Evolutionary conservation across 1,139 yeast species (phyloP).

Genomic region (Taphrina deformans): DNA sequence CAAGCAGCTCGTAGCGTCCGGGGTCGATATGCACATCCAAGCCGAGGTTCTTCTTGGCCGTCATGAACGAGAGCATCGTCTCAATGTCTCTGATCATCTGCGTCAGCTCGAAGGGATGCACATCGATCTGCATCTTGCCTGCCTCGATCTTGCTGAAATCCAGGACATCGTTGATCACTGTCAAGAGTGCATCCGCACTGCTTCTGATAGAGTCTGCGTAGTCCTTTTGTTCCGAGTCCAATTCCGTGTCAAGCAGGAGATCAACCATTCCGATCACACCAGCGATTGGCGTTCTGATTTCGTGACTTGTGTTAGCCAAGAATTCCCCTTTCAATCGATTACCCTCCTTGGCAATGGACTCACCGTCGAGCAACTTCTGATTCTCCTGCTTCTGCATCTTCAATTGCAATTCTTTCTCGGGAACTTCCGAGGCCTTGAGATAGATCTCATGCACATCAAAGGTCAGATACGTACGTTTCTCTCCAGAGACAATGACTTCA

Average conservation of each 20-base stretch:
- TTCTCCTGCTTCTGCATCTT: slow-evolving; percentile 14
- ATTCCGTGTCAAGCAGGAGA: slow-evolving; percentile 75
- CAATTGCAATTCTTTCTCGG: slow-evolving; percentile 8
- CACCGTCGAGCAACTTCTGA: slow-evolving; percentile 13
- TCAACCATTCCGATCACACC: slow-evolving; percentile 94
- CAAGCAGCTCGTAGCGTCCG: slow-evolving; percentile 59
- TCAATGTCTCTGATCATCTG: slow-evolving; percentile 30
- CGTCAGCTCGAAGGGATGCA: slow-evolving; percentile 58
- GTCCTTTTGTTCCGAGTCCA: slow-evolving; percentile 75
- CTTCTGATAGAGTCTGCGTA: slow-evolving; percentile 77
- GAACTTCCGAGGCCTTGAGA: slow-evolving; percentile 8
- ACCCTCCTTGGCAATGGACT: slow-evolving; percentile 24
- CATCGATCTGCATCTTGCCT: slow-evolving; percentile 69
- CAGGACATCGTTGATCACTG: slow-evolving; percentile 78
- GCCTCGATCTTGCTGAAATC: slow-evolving; percentile 84
- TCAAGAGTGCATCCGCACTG: slow-evolving; percentile 70
- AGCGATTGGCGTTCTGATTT: slow-evolving; percentile 84
- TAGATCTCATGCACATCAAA: slow-evolving; percentile 29
- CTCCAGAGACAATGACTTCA: neutral
- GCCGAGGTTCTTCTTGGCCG: slow-evolving; percentile 28
- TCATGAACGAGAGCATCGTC: slow-evolving; percentile 30
- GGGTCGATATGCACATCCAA: slow-evolving; percentile 21
- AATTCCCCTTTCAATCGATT: slow-evolving; percentile 31
- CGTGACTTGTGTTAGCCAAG: slow-evolving; percentile 52
- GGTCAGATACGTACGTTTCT: slow-evolving; percentile 9